Conservation (phyloP, 495 filamentous ascomycete genomes). For the Pseudoneurospora amorphoporcata region DNA sequence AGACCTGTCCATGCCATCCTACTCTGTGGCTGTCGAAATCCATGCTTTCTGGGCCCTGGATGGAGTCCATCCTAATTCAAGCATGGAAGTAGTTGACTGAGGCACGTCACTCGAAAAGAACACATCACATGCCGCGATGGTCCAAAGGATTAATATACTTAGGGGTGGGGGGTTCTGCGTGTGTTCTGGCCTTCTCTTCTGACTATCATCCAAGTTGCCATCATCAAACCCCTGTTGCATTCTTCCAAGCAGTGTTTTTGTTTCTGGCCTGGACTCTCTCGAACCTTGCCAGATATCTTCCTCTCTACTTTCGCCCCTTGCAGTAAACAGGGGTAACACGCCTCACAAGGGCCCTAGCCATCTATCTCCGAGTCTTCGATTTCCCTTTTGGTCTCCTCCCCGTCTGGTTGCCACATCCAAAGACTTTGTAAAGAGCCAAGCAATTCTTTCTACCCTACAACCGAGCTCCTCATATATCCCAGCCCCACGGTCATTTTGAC, state of each 20-base stretch:
- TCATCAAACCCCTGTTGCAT: constrained; percentile 4
- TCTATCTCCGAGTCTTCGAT: neutral
- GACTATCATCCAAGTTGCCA: constrained; percentile 5
- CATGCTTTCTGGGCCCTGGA: constrained; percentile 4
- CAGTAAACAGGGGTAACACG: neutral
- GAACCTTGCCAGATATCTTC: neutral
- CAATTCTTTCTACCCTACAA: neutral
- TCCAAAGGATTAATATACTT: constrained; percentile 11
- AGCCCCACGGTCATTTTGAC: neutral
- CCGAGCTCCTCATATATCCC: neutral
- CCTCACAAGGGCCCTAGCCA: neutral
- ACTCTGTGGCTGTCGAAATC: constrained; percentile 8
- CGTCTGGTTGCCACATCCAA: neutral
- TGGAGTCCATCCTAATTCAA: constrained; percentile 9
- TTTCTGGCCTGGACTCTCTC: neutral
- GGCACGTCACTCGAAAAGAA: neutral
- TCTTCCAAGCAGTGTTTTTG: neutral
- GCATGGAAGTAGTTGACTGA: neutral
- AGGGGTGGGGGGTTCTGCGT: constrained; percentile 20
- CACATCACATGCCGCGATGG: constrained; percentile 6
- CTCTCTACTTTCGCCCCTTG: neutral
- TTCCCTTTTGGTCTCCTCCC: neutral
- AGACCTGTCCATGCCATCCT: neutral
- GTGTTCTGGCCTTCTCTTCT: constrained; percentile 6
- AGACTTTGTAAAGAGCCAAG: neutral